Evolutionary conservation across 169 alveolate species (phyloP).

Genomic region (Prorocentrum cordatum): DNA sequence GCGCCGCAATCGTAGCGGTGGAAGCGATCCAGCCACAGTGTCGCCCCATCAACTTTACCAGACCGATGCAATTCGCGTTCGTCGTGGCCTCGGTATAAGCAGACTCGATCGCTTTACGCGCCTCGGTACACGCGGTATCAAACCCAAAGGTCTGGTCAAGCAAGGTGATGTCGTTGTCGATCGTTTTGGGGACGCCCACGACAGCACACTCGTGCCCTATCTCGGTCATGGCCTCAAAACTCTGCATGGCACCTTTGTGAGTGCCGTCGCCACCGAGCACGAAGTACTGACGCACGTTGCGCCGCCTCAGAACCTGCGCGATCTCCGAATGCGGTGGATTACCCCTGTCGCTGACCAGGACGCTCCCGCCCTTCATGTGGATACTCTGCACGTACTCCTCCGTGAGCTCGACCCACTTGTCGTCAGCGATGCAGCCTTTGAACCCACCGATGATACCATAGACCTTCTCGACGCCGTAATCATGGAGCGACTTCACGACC

Average conservation of each 20-base stretch:
- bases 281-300: constrained; percentile 32
- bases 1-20: constrained; percentile 34
- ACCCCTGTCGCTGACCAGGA: constrained; percentile 45
- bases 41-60: constrained; percentile 50
- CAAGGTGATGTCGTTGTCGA: constrained; percentile 58
- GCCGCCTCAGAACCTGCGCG: constrained; percentile 52
- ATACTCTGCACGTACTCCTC: background rate
- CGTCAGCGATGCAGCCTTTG: constrained; percentile 59
- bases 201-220: constrained; percentile 33
- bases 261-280: constrained; percentile 58
- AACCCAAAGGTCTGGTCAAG: constrained; percentile 54
- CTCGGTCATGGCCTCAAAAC: constrained; percentile 15
- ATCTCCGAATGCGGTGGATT: constrained; percentile 61
- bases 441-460: constrained; percentile 68
- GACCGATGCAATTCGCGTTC: constrained; percentile 51
- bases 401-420: constrained; percentile 11
- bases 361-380: constrained; percentile 62
- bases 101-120: constrained; percentile 57
- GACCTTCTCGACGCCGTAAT: constrained; percentile 33
- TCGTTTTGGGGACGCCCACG: constrained; percentile 53
- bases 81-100: constrained; percentile 58
- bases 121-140: constrained; percentile 63
- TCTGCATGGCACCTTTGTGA: constrained; percentile 36
- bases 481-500: background rate
- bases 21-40: constrained; percentile 63